Evolutionary conservation across 805 yeast genomes (phyloP).

Genomic region (Jamesozyma rosinii): DNA sequence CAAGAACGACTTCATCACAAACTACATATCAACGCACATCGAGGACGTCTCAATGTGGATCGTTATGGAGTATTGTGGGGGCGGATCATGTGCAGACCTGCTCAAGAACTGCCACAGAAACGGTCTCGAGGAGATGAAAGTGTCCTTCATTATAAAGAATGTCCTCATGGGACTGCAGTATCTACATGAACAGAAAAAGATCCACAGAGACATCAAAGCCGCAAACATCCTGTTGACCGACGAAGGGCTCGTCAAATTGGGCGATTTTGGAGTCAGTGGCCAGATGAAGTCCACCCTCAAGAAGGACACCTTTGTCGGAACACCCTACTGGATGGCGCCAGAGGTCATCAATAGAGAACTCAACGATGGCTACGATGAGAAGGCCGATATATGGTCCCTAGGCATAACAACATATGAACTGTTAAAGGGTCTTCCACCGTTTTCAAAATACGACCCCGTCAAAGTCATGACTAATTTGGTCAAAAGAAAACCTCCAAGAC

Average conservation of each 20-base stretch:
- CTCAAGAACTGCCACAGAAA: constrained; percentile 35
- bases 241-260: constrained; percentile 65
- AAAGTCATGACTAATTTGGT: constrained; percentile 48
- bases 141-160: constrained; percentile 53
- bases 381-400: constrained; percentile 91
- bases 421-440: constrained; percentile 75
- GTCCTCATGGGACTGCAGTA: constrained; percentile 65
- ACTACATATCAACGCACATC: constrained; percentile 53
- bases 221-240: constrained; percentile 76
- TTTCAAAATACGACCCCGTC: constrained; percentile 63
- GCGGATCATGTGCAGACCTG: constrained; percentile 80
- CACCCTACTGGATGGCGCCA: constrained; percentile 99
- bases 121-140: constrained; percentile 37
- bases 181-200: constrained; percentile 62
- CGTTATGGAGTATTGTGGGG: constrained; percentile 92
- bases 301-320: constrained; percentile 79
- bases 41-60: constrained; percentile 71
- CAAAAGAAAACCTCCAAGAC: constrained; percentile 29
- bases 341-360: constrained; percentile 45
- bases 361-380: constrained; percentile 59
- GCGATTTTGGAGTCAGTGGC: constrained; percentile 90
- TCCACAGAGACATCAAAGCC: constrained; percentile 85
- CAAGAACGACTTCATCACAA: constrained; percentile 57
- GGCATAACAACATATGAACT: constrained; percentile 90
- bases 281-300: constrained; percentile 61